These are phyloP conservation scores for Gnetum montanum DNA, from an alignment of 75 land plant genomes.

Conservation along the genomic window DNA sequence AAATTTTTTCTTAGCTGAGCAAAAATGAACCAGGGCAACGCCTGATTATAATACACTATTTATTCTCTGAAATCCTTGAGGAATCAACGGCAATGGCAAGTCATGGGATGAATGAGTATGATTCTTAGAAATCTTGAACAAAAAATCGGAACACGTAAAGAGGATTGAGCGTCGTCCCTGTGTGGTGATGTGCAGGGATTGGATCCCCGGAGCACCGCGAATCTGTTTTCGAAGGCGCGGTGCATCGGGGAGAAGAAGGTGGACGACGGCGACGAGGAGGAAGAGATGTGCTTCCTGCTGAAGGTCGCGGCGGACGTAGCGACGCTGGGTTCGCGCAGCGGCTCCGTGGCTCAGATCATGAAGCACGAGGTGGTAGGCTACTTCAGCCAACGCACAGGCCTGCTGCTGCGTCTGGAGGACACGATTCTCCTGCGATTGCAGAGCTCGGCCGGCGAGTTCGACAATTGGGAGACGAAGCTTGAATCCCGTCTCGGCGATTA, in stretches of 20 bases:
- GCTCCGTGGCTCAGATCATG: slow-evolving; percentile 47
- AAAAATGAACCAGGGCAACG: too few species aligned
- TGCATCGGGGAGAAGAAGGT: slow-evolving; percentile 71
- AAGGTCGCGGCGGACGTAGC: slow-evolving; percentile 58
- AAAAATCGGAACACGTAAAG: too few species aligned
- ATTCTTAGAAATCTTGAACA: too few species aligned
- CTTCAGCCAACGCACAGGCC: slow-evolving; percentile 77
- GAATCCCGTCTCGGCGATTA: slow-evolving; percentile 56
- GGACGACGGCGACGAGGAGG: too few species aligned
- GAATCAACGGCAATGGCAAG: too few species aligned
- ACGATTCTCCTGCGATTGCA: slow-evolving; percentile 46
- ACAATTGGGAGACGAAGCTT: slow-evolving; percentile 71
- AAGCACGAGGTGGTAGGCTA: slow-evolving; percentile 72
- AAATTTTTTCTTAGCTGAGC: too few species aligned
- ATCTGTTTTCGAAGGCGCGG: slow-evolving; percentile 52
- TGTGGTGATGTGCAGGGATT: not conserved
- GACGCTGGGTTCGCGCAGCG: slow-evolving; percentile 40
- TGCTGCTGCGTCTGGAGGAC: slow-evolving; percentile 64
- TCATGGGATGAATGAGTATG: too few species aligned
- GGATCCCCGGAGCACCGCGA: slow-evolving; percentile 60
- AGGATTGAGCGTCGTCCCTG: too few species aligned
- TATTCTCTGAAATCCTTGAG: too few species aligned
- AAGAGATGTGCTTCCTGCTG: slow-evolving; percentile 61
- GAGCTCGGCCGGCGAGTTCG: slow-evolving; percentile 18
- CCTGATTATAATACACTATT: too few species aligned